A percentile compares a stretch with the other conserved stretches of the same genome.
Evolutionary conservation across 73 alveolate species (phyloP).

Genomic region (Paramecium octaurelia): DNA sequence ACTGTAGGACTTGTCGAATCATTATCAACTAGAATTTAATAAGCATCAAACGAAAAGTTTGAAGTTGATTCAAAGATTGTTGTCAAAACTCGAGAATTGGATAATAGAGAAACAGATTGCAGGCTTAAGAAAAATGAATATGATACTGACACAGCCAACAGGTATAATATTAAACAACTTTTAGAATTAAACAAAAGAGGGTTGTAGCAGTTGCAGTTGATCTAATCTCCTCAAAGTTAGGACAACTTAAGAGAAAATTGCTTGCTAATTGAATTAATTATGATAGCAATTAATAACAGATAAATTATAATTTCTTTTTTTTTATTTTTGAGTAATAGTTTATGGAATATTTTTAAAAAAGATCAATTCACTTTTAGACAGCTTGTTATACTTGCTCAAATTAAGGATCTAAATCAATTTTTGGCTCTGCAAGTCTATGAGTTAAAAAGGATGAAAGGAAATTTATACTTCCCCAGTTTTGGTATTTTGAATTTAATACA

Average conservation of each 20-base stretch:
- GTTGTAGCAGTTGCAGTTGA: conserved; percentile 41
- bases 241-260: conserved; percentile 42
- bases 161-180: not conserved
- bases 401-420: too few species aligned
- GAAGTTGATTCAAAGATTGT: conserved; percentile 10
- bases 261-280: not conserved
- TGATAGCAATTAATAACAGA: not conserved
- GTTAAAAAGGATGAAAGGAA: too few species aligned
- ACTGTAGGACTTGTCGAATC: not conserved
- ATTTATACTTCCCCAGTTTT: too few species aligned
- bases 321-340: not conserved
- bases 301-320: not conserved
- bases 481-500: too few species aligned
- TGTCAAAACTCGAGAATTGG: not conserved
- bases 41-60: conserved; percentile 26
- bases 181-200: conserved; percentile 4
- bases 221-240: conserved; percentile 39
- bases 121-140: conserved; percentile 27
- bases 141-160: not conserved
- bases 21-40: not conserved
- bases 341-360: too few species aligned
- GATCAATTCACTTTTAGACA: too few species aligned
- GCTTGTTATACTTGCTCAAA: too few species aligned
- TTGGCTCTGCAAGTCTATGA: too few species aligned
- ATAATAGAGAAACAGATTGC: conserved; percentile 34